Base-by-base conservation (phyloP, 2,329 filamentous ascomycete genomes). In the Didymella exigua region DNA sequence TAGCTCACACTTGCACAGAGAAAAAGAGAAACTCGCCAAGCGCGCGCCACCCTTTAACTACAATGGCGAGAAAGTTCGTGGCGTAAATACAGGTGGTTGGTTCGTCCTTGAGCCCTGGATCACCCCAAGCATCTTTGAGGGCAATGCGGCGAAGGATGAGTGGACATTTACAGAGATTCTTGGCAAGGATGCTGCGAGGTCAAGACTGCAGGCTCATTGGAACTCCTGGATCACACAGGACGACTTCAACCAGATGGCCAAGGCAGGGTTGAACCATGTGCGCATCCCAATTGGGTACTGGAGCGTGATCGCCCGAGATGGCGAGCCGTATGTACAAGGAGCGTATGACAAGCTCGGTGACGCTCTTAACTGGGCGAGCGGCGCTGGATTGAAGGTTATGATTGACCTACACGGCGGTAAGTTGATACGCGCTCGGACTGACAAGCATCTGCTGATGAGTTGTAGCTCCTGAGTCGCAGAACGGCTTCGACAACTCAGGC, bases 401-500 rank as follows among this genome's bases (percentile, higher is more conserved):
- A 80, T 90, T 62, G 87, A 90, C 68, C 74, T 89, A 19, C 87
- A 90, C 66, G 87, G 86, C 61, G 84, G 83, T 84, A 71, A 70
- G 80, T 75, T 27, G 29, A 27, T 13, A 24, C 5, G 2, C n/a
- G 24, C 11, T 40, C 13, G 7, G 14, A 9, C 4, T 2, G 4
- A 8, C 19, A 5, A 30, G 18, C 19, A 31, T 60, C 40, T 44
- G 14, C 45, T 62, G 18, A 63, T 27, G 5, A 3, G 16, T 3
- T 7, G 11, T 38, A 78, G 84, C 84, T 27, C 83, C 84, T 16
- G 81, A 81, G 6, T 86, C 84, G 6, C 86, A 89, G 63, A 88
- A 88, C 58, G 86, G 86, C 3, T 88, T 88, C 67, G 86, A 89
- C 72, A 89, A 88, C 73, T 85, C 82, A 49, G 86, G 86, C 40